phyloP scores from a whole-genome alignment of 371 early-diverging fungal genomes.

The Umbelopsis sp. region DNA sequence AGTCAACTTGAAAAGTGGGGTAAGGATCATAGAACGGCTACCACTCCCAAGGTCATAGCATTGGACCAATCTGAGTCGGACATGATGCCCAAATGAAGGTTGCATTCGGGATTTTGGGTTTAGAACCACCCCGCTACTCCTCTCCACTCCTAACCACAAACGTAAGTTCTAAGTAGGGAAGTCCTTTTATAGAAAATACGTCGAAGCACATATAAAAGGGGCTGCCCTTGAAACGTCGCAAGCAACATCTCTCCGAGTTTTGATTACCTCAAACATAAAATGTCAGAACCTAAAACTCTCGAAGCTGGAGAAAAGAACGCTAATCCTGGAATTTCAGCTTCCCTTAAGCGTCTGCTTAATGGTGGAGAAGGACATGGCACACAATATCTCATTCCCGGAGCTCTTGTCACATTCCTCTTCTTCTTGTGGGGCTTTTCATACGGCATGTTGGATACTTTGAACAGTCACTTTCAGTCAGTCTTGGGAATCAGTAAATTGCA shows the following conservation, averaged over 20 bases:
- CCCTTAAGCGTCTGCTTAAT: neutral
- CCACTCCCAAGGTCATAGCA: too few relatives aligned
- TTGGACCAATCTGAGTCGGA: too few relatives aligned
- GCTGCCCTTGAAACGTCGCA: too few relatives aligned
- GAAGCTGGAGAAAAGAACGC: neutral
- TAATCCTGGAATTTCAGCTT: neutral
- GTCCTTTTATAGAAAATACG: neutral
- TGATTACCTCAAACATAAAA: neutral
- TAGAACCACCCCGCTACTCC: neutral
- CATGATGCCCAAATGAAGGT: too few relatives aligned
- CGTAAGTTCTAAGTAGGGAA: too few relatives aligned
- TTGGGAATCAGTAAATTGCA: conserved; percentile 45
- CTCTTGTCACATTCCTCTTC: conserved; percentile 45
- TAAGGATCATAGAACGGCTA: too few relatives aligned
- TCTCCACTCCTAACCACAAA: neutral
- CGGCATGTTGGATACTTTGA: conserved; percentile 49
- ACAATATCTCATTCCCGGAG: conserved; percentile 33
- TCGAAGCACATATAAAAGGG: neutral
- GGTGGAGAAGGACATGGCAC: neutral
- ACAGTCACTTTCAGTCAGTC: conserved; percentile 49
- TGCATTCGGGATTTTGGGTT: conserved; percentile 3
- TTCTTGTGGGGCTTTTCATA: conserved; percentile 58
- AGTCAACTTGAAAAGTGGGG: neutral
- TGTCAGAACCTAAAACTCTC: conserved; percentile 11
- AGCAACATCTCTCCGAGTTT: neutral